Percentiles rank a stretch among this genome's conserved stretches.
Evolutionary conservation across 352 stramenopile species (phyloP).

Genomic region (Pythium folliculosum): DNA sequence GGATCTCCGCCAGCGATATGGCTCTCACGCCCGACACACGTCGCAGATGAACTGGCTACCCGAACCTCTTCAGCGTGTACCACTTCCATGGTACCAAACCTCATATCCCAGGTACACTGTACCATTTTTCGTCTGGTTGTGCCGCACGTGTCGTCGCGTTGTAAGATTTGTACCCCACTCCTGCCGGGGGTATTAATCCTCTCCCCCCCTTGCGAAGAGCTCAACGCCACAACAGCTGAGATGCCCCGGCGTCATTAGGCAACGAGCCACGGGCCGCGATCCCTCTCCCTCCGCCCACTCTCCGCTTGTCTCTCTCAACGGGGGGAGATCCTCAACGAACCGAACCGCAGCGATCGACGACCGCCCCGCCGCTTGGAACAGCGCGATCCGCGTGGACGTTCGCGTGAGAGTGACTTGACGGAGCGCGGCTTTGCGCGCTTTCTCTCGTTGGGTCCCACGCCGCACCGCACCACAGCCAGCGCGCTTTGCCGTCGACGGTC

Average conservation of each 20-base stretch:
- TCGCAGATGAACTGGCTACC: conserved; percentile 23
- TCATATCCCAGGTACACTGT: conserved; percentile 22
- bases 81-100: too few species aligned
- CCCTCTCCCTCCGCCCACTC: background rate
- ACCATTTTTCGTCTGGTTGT: conserved; percentile 12
- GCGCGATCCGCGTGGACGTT: too few species aligned
- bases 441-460: background rate
- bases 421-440: background rate
- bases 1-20: background rate
- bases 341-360: background rate
- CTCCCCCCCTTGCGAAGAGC: background rate
- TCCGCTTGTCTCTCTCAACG: background rate
- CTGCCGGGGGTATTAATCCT: conserved; percentile 6
- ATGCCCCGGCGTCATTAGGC: conserved; percentile 10
- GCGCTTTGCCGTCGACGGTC: background rate
- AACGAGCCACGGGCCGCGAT: background rate
- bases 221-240: conserved; percentile 12
- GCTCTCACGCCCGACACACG: conserved; percentile 1
- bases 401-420: background rate
- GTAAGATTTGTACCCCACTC: background rate
- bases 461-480: background rate
- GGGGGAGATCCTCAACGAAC: background rate
- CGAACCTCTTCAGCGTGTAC: conserved; percentile 25
- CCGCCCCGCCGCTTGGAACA: background rate
- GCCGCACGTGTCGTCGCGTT: background rate